phyloP scores from a whole-genome alignment of 345 rosid species.

The Balakata baccata region DNA sequence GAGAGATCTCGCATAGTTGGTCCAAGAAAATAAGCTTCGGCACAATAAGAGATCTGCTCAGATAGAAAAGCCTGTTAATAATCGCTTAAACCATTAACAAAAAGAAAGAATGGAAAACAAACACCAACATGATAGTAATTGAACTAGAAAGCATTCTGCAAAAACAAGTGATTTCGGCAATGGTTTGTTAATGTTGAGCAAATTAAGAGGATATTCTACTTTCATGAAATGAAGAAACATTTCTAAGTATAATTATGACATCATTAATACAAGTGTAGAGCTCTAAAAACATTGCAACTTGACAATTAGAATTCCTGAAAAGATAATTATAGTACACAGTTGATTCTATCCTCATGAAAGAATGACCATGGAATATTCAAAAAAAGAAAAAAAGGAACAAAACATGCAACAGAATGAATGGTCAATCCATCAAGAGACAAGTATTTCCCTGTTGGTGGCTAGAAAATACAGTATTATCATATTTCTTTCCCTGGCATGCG shows the following conservation, averaged over 20 bases:
- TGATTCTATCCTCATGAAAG: neutral
- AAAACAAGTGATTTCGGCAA: neutral
- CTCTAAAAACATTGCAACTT: neutral
- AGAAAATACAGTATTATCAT: neutral
- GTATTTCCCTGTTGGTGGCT: neutral
- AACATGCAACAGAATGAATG: neutral
- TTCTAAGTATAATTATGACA: neutral
- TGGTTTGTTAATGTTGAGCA: neutral
- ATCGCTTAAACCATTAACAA: neutral
- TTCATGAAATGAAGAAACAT: neutral
- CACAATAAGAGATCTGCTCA: conserved; percentile 80
- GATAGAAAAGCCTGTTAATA: neutral
- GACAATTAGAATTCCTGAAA: neutral
- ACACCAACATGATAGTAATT: no score
- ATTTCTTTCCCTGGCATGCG: neutral
- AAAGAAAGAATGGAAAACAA: no score
- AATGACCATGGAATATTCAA: no score
- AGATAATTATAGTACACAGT: neutral
- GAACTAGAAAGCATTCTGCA: neutral
- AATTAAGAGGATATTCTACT: neutral
- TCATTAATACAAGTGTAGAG: neutral
- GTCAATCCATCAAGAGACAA: neutral
- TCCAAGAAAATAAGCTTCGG: conserved; percentile 93
- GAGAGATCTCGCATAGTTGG: conserved; percentile 90
- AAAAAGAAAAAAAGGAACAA: neutral